phyloP scores from a whole-genome alignment of 2,329 filamentous ascomycete species.

The Tricladium varicosporioides region DNA sequence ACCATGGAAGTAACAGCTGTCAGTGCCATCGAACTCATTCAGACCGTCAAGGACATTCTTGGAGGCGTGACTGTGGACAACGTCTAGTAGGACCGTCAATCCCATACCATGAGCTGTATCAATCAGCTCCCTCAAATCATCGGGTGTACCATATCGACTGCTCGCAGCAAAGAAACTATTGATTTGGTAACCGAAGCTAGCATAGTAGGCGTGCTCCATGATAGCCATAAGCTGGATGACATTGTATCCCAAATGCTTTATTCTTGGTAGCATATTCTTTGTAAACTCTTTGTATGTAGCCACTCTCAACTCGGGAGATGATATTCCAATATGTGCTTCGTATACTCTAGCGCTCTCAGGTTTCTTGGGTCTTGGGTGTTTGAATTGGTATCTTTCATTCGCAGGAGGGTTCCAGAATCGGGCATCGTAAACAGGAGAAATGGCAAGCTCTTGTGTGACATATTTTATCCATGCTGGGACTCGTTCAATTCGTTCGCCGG shows the following conservation, averaged over 20 bases:
- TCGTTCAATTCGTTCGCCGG: slow-evolving; percentile 78
- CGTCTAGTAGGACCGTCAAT: slow-evolving; percentile 86
- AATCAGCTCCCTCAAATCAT: slow-evolving; percentile 94
- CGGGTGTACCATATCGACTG: slow-evolving; percentile 88
- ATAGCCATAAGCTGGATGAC: slow-evolving; percentile 98
- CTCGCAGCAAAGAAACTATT: slow-evolving; percentile 99
- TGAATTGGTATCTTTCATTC: slow-evolving; percentile 76
- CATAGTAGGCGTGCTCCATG: slow-evolving; percentile 99
- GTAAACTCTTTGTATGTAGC: slow-evolving; percentile 98
- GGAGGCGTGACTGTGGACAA: slow-evolving; percentile 96
- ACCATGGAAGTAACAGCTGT: slow-evolving; percentile 93
- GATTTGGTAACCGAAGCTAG: slow-evolving; percentile 97
- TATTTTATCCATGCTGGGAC: slow-evolving; percentile 97
- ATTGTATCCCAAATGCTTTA: slow-evolving; percentile 90
- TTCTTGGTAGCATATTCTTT: slow-evolving; percentile 83
- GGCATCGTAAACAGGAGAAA: slow-evolving; percentile 92
- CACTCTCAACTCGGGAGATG: slow-evolving; percentile 82
- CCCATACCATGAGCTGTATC: slow-evolving; percentile 92
- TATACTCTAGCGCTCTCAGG: slow-evolving; percentile 88
- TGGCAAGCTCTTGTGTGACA: slow-evolving; percentile 85
- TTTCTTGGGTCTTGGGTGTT: slow-evolving; percentile 78
- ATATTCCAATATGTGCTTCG: slow-evolving; percentile 98
- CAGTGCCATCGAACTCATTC: slow-evolving; percentile 93
- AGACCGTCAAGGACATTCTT: slow-evolving; percentile 96
- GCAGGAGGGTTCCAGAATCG: slow-evolving; percentile 94